Evolutionary conservation across 495 filamentous ascomycete species (phyloP).

Genomic region (Penicillium desertorum): DNA sequence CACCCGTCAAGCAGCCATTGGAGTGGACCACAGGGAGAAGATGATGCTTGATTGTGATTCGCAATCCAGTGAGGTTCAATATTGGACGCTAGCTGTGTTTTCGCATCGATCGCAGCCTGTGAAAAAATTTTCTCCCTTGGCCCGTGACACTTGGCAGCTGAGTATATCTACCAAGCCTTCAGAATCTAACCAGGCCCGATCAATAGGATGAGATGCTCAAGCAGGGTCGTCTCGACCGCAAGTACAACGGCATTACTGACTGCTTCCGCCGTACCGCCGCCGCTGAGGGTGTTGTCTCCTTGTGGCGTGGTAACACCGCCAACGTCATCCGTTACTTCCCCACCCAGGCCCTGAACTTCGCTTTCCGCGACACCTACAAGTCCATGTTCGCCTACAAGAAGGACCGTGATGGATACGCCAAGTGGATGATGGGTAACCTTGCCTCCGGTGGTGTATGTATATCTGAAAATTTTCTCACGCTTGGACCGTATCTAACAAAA

Average conservation of each 20-base stretch:
- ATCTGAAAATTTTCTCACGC: background rate
- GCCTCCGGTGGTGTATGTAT: constrained; percentile 97
- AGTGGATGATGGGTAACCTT: constrained; percentile 99
- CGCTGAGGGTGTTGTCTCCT: constrained; percentile 75
- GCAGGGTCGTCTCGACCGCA: constrained; percentile 94
- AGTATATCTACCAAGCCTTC: background rate
- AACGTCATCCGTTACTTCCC: constrained; percentile 99
- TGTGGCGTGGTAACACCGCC: constrained; percentile 99
- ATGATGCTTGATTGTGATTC: background rate
- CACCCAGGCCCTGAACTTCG: constrained; percentile 99
- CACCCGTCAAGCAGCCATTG: constrained; percentile 4
- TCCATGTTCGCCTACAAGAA: constrained; percentile 99
- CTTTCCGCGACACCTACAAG: constrained; percentile 99
- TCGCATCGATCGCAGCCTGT: background rate
- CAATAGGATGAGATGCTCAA: constrained; percentile 99
- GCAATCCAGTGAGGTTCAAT: background rate
- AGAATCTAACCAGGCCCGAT: constrained; percentile 19
- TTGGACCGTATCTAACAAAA: constrained; percentile 27
- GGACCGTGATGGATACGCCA: constrained; percentile 94
- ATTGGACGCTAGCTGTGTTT: background rate
- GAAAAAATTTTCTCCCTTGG: constrained; percentile 15
- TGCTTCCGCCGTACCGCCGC: constrained; percentile 89
- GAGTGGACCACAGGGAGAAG: background rate
- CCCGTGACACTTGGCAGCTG: constrained; percentile 14
- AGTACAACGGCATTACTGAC: constrained; percentile 90